Conservation (phyloP, 768 basidiomycete genomes). For the Lactarius trivialis region DNA sequence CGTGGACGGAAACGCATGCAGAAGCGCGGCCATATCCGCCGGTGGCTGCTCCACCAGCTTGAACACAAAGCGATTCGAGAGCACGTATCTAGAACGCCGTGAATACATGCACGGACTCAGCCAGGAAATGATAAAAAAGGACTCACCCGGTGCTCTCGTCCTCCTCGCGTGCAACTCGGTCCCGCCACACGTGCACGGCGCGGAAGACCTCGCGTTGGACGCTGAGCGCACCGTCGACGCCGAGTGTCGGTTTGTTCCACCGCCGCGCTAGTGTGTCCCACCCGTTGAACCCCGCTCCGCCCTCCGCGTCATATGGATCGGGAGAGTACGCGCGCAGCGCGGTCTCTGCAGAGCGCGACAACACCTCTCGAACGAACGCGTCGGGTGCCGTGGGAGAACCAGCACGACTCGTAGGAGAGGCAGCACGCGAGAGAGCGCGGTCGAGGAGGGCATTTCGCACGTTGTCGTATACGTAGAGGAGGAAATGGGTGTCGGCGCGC, state of each 20-base stretch:
- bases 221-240: conserved; percentile 32
- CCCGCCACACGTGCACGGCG: conserved; percentile 77
- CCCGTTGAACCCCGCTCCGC: conserved; percentile 60
- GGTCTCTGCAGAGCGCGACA: conserved; percentile 71
- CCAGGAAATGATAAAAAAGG: too few relatives aligned
- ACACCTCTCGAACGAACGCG: conserved; percentile 51
- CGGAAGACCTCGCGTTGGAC: conserved; percentile 60
- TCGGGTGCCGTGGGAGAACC: conserved; percentile 23
- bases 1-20: conserved; percentile 52
- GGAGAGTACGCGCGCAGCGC: conserved; percentile 63
- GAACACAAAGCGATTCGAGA: conserved; percentile 71
- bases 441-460: conserved; percentile 84
- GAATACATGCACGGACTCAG: neutral
- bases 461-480: conserved; percentile 87
- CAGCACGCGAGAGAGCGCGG: conserved; percentile 40
- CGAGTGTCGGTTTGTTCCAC: conserved; percentile 66
- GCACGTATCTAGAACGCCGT: conserved; percentile 48
- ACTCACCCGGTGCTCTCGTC: conserved; percentile 81
- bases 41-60: conserved; percentile 66
- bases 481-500: conserved; percentile 92
- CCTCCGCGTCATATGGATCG: conserved; percentile 61
- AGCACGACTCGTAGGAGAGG: conserved; percentile 25
- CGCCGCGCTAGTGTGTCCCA: conserved; percentile 76
- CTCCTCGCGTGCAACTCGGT: conserved; percentile 66
- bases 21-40: conserved; percentile 52